A percentile compares a stretch with the other conserved stretches of the same genome.
phyloP scores from a whole-genome alignment of 2,329 filamentous ascomycete genomes.

The Orbilia oligospora region DNA sequence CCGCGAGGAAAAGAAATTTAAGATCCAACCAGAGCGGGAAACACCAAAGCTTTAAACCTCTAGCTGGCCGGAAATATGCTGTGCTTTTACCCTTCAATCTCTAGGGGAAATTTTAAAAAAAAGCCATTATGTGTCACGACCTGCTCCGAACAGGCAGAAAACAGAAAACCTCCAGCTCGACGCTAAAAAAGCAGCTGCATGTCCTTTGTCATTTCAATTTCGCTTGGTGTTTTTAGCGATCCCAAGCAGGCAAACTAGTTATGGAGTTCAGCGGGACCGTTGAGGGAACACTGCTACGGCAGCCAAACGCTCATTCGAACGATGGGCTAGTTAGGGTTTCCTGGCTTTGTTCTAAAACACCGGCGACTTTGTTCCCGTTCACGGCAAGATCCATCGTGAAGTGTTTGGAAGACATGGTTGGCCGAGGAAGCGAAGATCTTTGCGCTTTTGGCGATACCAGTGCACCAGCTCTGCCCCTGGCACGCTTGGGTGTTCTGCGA shows the following conservation, averaged over 20 bases:
- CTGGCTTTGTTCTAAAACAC: conserved; percentile 38
- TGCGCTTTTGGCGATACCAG: conserved; percentile 36
- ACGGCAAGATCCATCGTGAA: background rate
- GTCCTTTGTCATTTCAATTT: conserved; percentile 43
- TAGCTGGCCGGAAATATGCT: background rate
- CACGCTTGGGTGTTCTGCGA: no score
- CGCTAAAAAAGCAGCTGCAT: conserved; percentile 3
- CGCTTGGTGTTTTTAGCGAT: conserved; percentile 9
- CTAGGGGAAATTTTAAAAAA: conserved; percentile 5
- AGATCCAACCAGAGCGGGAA: background rate
- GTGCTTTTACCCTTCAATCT: conserved; percentile 21
- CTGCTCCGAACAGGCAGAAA: no score
- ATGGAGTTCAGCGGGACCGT: conserved; percentile 34
- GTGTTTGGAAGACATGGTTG: conserved; percentile 28
- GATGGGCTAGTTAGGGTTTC: conserved; percentile 5
- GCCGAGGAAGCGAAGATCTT: conserved; percentile 31
- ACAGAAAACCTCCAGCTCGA: background rate
- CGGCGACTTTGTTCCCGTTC: conserved; percentile 39
- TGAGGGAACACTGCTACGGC: conserved; percentile 8
- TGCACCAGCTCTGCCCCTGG: conserved; percentile 26
- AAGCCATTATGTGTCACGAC: conserved; percentile 33
- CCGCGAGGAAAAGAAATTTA: background rate
- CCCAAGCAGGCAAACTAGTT: no score
- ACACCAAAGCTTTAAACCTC: background rate
- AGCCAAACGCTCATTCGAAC: conserved; percentile 21